Base-by-base conservation (phyloP, 2,329 filamentous ascomycete genomes). In the Rhexocercosporidium sp. region DNA sequence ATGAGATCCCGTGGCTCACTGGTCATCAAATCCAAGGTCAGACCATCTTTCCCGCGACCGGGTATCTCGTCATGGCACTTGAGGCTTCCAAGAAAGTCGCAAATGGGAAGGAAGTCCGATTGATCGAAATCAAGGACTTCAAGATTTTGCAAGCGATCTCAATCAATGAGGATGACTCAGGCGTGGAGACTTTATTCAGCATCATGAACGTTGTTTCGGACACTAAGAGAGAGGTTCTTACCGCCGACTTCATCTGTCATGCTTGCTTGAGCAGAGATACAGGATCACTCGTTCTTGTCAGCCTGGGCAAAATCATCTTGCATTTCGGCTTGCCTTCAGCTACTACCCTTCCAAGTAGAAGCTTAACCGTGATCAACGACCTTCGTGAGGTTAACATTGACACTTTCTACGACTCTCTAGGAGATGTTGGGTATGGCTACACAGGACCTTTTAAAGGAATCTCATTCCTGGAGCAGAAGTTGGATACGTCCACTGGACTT, bases 31-130 rank as follows among this genome's bases (percentile, higher is more conserved):
- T 86, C 0, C 73, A 78, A 1, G 72, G 73, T 0, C 61, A 71
- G 41, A 54, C 53, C 14, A 72, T 85, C 16, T 73, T 84, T 3
- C 83, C 83, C 0, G 83, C 81, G 1, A 81, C 83, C 0, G 83
- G 79, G 0, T 85, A 84, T 70, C 79, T 81, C 54, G 68, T 81
- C 59, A 83, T 85, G 80, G 81, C 81, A 0, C 68, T 82, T 1
- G 83, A 84, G 53, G 82, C 82, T 2, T 79, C 80, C 8, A 60
- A 59, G 16, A 37, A 8, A 22, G 31, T 62, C 1, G 37, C 37
- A 14, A 25, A 25, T 14, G 46, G 56, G 4, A 18, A 22, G 20
- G 25, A 51, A 25, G 16, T 68, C 1, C 20, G 84, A 83, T 61
- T 68, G 34, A 73, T 85, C 54, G 70, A 72, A 51, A 47, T 72